phyloP scores from a whole-genome alignment of 202 grass and related monocot genomes.

The Setaria viridis region DNA sequence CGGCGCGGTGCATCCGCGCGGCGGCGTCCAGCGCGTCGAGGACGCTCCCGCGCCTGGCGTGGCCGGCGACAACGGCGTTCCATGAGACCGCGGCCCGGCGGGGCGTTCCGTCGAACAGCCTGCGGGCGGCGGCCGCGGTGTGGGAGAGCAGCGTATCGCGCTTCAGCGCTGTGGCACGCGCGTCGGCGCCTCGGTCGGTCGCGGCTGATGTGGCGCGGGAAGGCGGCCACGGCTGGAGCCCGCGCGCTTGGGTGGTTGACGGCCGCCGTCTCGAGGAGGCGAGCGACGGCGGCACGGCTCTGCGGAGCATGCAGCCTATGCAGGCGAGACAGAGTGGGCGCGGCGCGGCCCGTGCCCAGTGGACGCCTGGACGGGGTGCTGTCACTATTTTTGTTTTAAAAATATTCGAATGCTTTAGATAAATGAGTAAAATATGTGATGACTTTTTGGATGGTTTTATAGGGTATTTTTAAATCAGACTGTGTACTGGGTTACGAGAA shows the following conservation, averaged over 20 bases:
- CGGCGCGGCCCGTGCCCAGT: too few species aligned
- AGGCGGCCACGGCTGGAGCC: background rate
- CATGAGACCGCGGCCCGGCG: conserved; percentile 39
- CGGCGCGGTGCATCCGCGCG: conserved; percentile 46
- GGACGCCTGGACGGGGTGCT: background rate
- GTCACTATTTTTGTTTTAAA: background rate
- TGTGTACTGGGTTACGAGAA: too few species aligned
- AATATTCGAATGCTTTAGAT: too few species aligned
- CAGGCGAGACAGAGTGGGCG: background rate
- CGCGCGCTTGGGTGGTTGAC: background rate
- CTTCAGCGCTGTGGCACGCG: background rate
- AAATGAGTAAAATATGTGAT: too few species aligned
- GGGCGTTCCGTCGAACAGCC: conserved; percentile 62
- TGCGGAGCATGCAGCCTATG: conserved; percentile 39
- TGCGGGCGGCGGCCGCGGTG: conserved; percentile 6
- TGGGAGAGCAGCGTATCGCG: background rate
- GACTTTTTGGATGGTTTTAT: too few species aligned
- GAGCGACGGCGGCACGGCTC: conserved; percentile 6
- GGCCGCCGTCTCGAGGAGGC: conserved; percentile 6
- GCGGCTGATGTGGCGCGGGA: background rate
- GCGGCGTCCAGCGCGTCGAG: conserved; percentile 24
- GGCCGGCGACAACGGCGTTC: conserved; percentile 47
- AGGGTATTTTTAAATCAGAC: too few species aligned
- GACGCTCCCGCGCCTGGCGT: conserved; percentile 27
- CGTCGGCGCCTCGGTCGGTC: background rate